Evolutionary conservation across 805 yeast genomes (phyloP).

Genomic region (Monosporozyma aerobia): DNA sequence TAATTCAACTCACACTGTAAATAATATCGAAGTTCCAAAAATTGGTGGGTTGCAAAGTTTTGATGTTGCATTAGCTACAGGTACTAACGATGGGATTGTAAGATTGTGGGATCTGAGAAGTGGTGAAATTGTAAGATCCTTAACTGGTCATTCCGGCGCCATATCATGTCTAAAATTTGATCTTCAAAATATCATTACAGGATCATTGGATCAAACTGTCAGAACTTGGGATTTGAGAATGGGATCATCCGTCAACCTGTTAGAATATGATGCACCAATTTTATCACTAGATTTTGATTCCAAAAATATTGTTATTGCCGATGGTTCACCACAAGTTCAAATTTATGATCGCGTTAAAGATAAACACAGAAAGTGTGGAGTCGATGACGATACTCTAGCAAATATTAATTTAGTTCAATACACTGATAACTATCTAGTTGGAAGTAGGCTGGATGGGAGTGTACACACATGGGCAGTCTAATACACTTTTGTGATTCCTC

Average conservation of each 20-base stretch:
- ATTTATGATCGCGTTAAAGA: conserved; percentile 49
- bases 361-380: conserved; percentile 46
- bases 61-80: conserved; percentile 72
- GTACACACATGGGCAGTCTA: conserved; percentile 56
- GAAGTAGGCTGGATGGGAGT: conserved; percentile 52
- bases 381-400: conserved; percentile 28
- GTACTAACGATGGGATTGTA: conserved; percentile 67
- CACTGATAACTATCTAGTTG: conserved; percentile 57
- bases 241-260: conserved; percentile 52
- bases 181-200: conserved; percentile 52
- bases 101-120: conserved; percentile 69
- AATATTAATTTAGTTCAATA: conserved; percentile 39
- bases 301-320: conserved; percentile 43
- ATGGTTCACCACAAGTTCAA: conserved; percentile 38
- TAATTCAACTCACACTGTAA: neutral
- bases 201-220: conserved; percentile 52
- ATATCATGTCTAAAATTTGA: conserved; percentile 63
- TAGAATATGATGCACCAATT: conserved; percentile 51
- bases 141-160: conserved; percentile 62
- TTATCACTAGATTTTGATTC: conserved; percentile 51
- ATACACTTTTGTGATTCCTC: neutral
- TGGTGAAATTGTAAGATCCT: conserved; percentile 53
- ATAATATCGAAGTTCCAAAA: conserved; percentile 29
- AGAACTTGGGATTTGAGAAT: conserved; percentile 68
- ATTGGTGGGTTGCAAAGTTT: conserved; percentile 62